Conservation (phyloP, 2,329 filamentous ascomycete species). For the Pyricularia pennisetigena region DNA sequence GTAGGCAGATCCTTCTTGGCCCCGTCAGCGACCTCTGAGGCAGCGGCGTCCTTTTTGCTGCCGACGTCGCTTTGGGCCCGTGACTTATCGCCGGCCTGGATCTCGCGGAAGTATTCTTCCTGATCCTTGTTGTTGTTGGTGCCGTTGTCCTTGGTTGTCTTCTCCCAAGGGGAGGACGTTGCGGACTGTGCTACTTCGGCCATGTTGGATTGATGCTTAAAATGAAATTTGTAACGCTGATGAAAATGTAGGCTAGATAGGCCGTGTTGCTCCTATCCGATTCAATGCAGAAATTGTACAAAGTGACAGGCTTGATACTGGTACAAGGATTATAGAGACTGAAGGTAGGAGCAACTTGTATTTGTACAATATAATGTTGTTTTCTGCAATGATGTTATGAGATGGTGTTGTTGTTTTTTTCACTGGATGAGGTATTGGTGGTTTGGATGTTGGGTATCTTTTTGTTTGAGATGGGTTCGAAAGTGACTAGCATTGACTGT, state of each 20-base stretch:
- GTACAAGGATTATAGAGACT: neutral
- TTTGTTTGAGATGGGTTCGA: neutral
- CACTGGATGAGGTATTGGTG: neutral
- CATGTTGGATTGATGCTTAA: neutral
- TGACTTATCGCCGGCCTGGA: slow-evolving; percentile 1
- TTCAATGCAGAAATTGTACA: neutral
- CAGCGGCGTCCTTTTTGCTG: neutral
- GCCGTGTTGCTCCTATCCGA: neutral
- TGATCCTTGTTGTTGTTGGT: neutral
- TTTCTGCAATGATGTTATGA: slow-evolving; percentile 5
- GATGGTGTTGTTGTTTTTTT: neutral
- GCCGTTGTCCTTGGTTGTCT: slow-evolving; percentile 3
- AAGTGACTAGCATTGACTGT: neutral
- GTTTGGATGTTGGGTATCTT: neutral
- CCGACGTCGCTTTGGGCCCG: slow-evolving; percentile 6
- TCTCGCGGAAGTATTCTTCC: slow-evolving; percentile 1
- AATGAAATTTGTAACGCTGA: neutral
- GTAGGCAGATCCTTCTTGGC: neutral
- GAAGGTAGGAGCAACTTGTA: neutral
- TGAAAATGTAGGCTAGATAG: neutral
- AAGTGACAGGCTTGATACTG: neutral
- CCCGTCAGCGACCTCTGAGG: neutral
- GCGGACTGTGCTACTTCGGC: neutral
- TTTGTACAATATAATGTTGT: neutral
- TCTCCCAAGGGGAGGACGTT: neutral